These are phyloP conservation scores for Yamadazyma tumulicola DNA, from an alignment of 805 yeast genomes.

Conservation along the genomic window DNA sequence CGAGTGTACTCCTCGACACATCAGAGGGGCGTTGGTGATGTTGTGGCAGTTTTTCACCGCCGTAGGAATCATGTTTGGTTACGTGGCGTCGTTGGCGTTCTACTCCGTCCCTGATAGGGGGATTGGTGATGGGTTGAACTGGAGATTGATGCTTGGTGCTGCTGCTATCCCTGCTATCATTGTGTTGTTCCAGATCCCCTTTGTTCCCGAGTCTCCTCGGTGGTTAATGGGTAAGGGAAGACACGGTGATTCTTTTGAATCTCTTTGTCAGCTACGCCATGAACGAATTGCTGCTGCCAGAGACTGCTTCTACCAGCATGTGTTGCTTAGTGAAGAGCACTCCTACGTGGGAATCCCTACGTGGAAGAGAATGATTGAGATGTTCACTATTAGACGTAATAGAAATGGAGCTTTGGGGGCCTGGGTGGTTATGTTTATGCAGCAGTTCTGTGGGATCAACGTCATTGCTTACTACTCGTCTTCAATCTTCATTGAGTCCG, in stretches of 20 bases:
- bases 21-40: constrained; percentile 66
- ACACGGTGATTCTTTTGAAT: constrained; percentile 47
- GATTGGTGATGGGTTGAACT: constrained; percentile 46
- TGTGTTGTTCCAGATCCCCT: constrained; percentile 46
- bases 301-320: constrained; percentile 57
- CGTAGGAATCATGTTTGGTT: constrained; percentile 67
- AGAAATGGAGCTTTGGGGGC: constrained; percentile 80
- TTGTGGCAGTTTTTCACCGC: constrained; percentile 75
- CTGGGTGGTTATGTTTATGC: constrained; percentile 83
- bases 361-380: constrained; percentile 46
- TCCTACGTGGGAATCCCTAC: constrained; percentile 47
- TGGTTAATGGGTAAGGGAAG: constrained; percentile 58
- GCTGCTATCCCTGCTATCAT: constrained; percentile 55
- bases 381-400: constrained; percentile 72
- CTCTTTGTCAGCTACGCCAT: constrained; percentile 45
- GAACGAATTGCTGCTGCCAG: constrained; percentile 57
- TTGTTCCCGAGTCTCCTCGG: constrained; percentile 68
- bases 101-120: constrained; percentile 48
- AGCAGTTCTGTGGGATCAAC: constrained; percentile 87
- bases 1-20: constrained; percentile 54
- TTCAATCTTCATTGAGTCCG: constrained; percentile 65
- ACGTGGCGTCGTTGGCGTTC: constrained; percentile 56
- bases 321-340: constrained; percentile 60
- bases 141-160: constrained; percentile 65
- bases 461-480: constrained; percentile 86